These are phyloP conservation scores for Coffea humblotiana DNA, from an alignment of 305 asterid genomes.

Conservation along the genomic window DNA sequence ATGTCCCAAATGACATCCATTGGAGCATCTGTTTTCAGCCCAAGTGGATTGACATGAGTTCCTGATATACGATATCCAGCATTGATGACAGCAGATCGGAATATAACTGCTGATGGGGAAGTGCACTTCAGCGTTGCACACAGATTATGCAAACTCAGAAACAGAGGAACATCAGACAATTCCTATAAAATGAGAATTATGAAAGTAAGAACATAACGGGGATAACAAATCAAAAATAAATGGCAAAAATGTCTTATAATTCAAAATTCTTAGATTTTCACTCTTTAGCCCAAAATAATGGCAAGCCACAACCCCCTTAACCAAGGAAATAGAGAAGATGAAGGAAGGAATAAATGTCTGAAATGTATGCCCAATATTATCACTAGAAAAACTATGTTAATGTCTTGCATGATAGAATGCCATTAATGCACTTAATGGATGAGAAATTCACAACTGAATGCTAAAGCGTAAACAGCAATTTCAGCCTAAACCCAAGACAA, in stretches of 20 bases:
- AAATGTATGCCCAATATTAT: no score
- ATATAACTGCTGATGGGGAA: constrained; percentile 88
- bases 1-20: constrained; percentile 98
- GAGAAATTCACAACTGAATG: no score
- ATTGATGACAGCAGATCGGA: constrained; percentile 93
- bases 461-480: neutral
- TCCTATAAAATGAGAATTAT: constrained; percentile 52
- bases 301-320: neutral
- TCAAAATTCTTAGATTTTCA: neutral
- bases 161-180: constrained; percentile 82
- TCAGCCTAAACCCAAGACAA: constrained; percentile 18
- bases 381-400: no score
- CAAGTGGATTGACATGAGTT: constrained; percentile 83
- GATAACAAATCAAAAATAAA: neutral
- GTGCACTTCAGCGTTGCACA: constrained; percentile 91
- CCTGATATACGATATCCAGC: constrained; percentile 98
- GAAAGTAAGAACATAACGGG: neutral
- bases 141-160: constrained; percentile 93
- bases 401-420: no score
- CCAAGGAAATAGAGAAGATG: neutral
- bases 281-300: neutral
- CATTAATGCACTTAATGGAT: no score
- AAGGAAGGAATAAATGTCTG: neutral
- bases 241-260: neutral
- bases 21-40: constrained; percentile 95